A percentile compares a stretch with the other conserved stretches of the same genome.
These are phyloP conservation scores for Talaromyces sp. DNA, from an alignment of 2,329 filamentous ascomycete species.

Conservation along the genomic window DNA sequence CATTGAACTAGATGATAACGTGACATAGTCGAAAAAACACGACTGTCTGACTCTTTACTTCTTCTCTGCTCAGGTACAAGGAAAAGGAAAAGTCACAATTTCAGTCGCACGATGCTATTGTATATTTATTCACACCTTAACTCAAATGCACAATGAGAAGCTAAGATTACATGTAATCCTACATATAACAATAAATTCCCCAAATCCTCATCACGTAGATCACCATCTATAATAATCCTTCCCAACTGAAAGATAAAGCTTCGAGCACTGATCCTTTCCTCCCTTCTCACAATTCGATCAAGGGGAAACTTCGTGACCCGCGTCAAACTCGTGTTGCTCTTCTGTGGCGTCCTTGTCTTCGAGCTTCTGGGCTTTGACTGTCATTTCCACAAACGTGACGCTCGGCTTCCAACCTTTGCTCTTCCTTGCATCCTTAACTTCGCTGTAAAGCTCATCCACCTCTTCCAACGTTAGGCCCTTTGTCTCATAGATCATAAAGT, in stretches of 20 bases:
- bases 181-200: neutral
- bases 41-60: neutral
- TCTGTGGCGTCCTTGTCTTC: neutral
- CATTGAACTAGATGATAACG: no score
- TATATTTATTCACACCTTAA: neutral
- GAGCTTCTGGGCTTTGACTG: neutral
- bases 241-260: neutral
- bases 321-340: slow-evolving; percentile 2
- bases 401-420: neutral
- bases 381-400: neutral
- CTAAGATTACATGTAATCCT: neutral
- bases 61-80: neutral
- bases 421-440: slow-evolving; percentile 23
- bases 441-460: slow-evolving; percentile 65
- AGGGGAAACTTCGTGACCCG: neutral
- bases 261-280: neutral
- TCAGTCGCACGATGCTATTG: neutral
- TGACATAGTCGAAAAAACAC: no score
- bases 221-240: neutral
- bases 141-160: neutral
- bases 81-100: neutral
- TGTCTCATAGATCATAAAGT: slow-evolving; percentile 77
- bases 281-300: neutral
- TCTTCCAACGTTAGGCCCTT: slow-evolving; percentile 79
- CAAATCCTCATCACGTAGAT: neutral